A percentile compares a stretch with the other conserved stretches of the same genome.
phyloP scores from a whole-genome alignment of 768 basidiomycete genomes.

The Termitomyces sp. region DNA sequence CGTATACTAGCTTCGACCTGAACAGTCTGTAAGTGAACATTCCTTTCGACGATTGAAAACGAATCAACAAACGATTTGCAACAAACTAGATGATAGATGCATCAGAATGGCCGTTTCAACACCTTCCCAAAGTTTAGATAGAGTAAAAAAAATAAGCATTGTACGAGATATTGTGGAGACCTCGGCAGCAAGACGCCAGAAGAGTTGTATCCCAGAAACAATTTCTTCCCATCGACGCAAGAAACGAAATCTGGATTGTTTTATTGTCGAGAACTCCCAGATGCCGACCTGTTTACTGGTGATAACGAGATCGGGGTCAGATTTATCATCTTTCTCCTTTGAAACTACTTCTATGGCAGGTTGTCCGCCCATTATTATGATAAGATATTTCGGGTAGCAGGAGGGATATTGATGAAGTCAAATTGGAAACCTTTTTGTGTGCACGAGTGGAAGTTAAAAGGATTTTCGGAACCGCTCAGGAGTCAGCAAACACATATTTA shows the following conservation, averaged over 20 bases:
- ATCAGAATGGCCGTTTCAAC: constrained; percentile 19
- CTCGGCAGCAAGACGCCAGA: constrained; percentile 16
- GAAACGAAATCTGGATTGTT: constrained; percentile 5
- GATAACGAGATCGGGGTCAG: not conserved
- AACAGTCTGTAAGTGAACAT: not conserved
- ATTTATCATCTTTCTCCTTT: not conserved
- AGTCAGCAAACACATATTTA: not conserved
- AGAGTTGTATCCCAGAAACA: constrained; percentile 11
- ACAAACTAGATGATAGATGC: constrained; percentile 18
- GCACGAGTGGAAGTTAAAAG: not conserved
- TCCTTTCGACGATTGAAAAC: not conserved
- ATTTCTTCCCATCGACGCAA: constrained; percentile 4
- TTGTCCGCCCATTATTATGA: not conserved
- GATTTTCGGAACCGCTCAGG: not conserved
- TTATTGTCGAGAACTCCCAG: constrained; percentile 12
- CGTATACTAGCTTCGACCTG: constrained; percentile 18
- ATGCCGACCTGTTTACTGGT: constrained; percentile 17
- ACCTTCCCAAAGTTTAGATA: constrained; percentile 19
- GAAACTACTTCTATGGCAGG: not conserved
- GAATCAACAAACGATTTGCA: constrained; percentile 14
- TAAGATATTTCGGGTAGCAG: not conserved
- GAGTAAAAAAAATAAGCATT: constrained; percentile 15
- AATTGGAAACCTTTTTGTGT: not conserved
- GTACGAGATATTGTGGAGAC: constrained; percentile 15
- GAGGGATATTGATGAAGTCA: not conserved